A percentile compares a stretch with the other conserved stretches of the same genome.
phyloP scores from a whole-genome alignment of 306 rosid genomes.

The Vigna radiata region DNA sequence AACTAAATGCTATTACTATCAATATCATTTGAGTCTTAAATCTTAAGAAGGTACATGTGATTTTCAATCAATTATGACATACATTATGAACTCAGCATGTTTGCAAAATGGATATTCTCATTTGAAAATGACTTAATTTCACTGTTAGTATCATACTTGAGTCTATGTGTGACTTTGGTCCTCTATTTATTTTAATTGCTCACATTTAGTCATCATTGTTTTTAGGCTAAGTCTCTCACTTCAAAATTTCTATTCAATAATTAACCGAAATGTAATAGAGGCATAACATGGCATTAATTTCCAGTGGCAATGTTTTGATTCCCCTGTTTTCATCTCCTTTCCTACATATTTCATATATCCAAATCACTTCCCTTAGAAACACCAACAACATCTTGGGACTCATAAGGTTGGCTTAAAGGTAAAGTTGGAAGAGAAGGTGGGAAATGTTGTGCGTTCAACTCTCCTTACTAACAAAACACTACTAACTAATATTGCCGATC shows the following conservation, averaged over 20 bases:
- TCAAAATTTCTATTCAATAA: neutral
- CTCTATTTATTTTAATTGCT: neutral
- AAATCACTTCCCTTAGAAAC: neutral
- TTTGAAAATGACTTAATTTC: neutral
- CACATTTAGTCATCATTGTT: neutral
- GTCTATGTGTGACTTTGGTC: neutral
- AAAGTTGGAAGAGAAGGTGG: too few species aligned
- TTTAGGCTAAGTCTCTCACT: neutral
- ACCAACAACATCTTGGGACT: neutral
- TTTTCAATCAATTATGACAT: neutral
- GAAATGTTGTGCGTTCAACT: too few species aligned
- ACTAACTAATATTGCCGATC: too few species aligned
- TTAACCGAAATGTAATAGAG: neutral
- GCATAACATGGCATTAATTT: neutral
- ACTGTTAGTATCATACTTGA: neutral
- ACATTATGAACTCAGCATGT: neutral
- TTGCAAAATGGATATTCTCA: neutral
- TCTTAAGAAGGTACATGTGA: neutral
- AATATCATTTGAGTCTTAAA: neutral
- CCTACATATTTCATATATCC: too few species aligned
- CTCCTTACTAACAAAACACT: too few species aligned
- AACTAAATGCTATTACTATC: neutral
- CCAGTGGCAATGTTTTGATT: too few species aligned
- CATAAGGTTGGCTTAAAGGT: too few species aligned
- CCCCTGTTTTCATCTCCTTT: too few species aligned